Percentiles rank a stretch among this genome's conserved stretches.
phyloP scores from a whole-genome alignment of 1,284 basidiomycete genomes.

The Coniferiporia weirii region DNA sequence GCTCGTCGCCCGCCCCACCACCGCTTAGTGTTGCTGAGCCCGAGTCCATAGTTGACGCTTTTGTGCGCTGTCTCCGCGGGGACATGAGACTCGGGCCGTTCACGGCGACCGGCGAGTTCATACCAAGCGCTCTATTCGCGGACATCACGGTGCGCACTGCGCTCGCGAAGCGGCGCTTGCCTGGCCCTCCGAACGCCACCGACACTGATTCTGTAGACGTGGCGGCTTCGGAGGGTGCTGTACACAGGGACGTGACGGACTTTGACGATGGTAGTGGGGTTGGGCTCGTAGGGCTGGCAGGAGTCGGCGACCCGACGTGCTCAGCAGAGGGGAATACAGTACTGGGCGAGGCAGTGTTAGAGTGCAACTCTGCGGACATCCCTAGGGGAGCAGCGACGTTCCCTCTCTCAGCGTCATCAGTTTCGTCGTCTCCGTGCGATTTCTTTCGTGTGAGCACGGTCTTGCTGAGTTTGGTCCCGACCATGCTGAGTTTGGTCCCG shows the following conservation, averaged over 20 bases:
- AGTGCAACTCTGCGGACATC: conserved; percentile 19
- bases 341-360: conserved; percentile 18
- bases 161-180: conserved; percentile 5
- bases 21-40: conserved; percentile 14
- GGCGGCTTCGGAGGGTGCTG: conserved; percentile 26
- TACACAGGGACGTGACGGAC: conserved; percentile 21
- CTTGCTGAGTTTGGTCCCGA: conserved; percentile 2
- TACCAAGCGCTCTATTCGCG: conserved; percentile 13
- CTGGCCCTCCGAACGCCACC: not conserved
- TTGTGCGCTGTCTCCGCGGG: conserved; percentile 38
- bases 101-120: conserved; percentile 2
- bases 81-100: conserved; percentile 4
- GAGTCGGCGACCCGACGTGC: conserved; percentile 35
- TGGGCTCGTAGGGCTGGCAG: conserved; percentile 24
- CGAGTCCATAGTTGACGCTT: conserved; percentile 33
- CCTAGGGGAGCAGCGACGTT: not conserved
- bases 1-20: conserved; percentile 19
- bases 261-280: conserved; percentile 24
- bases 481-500: not conserved
- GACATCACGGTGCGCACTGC: conserved; percentile 13
- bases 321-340: conserved; percentile 9
- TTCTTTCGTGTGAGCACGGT: not conserved
- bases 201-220: conserved; percentile 19
- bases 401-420: not conserved
- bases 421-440: not conserved